Evolutionary conservation across 345 rosid species (phyloP).

Genomic region (Pistacia integerrima): DNA sequence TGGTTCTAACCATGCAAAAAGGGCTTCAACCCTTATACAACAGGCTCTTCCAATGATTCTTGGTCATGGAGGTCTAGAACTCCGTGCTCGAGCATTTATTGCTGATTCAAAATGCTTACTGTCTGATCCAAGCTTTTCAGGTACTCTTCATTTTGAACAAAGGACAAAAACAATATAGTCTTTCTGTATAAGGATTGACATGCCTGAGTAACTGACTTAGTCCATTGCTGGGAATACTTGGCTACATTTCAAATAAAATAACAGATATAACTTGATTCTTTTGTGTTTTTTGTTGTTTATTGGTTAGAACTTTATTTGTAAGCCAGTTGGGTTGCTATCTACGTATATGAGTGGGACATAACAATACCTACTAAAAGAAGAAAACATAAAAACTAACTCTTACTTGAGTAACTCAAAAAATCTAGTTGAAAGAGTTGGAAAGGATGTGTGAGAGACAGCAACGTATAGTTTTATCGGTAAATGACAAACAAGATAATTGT

Average conservation of each 20-base stretch:
- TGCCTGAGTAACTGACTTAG: no score
- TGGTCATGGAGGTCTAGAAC: slow-evolving; percentile 97
- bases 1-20: slow-evolving; percentile 81
- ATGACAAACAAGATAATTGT: no score
- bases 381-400: no score
- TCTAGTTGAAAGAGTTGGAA: no score
- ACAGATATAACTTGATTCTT: neutral
- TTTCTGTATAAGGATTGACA: no score
- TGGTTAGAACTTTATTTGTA: neutral
- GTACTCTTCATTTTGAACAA: slow-evolving; percentile 32
- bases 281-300: neutral
- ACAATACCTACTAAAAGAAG: no score
- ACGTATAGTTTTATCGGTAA: no score
- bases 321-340: neutral
- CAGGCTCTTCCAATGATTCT: slow-evolving; percentile 84
- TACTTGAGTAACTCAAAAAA: no score
- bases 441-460: no score
- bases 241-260: neutral
- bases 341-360: neutral
- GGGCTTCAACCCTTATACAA: slow-evolving; percentile 70
- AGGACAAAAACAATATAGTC: neutral
- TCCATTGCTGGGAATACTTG: neutral
- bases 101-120: slow-evolving; percentile 90
- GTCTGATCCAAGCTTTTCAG: slow-evolving; percentile 81
- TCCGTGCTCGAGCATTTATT: slow-evolving; percentile 84